A percentile compares a stretch with the other conserved stretches of the same genome.
These are phyloP conservation scores for Coprinopsis strossmayeri DNA, from an alignment of 768 basidiomycete genomes.

Conservation along the genomic window DNA sequence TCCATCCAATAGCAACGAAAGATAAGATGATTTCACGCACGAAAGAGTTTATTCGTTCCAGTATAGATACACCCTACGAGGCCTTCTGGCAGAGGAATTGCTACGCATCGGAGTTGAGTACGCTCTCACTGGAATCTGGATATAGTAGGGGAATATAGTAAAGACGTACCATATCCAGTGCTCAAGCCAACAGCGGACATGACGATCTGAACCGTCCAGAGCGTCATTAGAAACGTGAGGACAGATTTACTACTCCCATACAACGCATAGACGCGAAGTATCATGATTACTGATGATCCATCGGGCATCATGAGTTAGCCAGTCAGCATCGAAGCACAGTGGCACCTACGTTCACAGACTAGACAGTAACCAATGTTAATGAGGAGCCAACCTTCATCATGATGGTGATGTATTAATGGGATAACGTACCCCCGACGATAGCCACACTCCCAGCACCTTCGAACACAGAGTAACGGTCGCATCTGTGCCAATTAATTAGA, in stretches of 20 bases:
- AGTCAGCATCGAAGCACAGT: neutral
- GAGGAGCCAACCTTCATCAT: too few relatives aligned
- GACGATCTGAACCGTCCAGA: constrained; percentile 20
- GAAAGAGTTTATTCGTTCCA: constrained; percentile 17
- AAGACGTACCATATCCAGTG: constrained; percentile 20
- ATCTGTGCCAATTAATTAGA: constrained; percentile 11
- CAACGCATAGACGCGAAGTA: constrained; percentile 25
- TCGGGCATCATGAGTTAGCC: too few relatives aligned
- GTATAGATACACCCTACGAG: constrained; percentile 22
- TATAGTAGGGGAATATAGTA: neutral
- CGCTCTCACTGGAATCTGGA: neutral
- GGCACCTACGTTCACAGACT: too few relatives aligned
- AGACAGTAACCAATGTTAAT: neutral
- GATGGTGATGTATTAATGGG: too few relatives aligned
- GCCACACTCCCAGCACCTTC: constrained; percentile 23
- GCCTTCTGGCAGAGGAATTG: constrained; percentile 18
- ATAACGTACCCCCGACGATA: constrained; percentile 17
- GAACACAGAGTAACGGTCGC: constrained; percentile 20
- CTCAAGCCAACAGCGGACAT: constrained; percentile 19
- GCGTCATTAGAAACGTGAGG: constrained; percentile 14
- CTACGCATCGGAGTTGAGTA: constrained; percentile 8
- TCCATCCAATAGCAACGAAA: neutral
- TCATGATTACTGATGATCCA: constrained; percentile 26
- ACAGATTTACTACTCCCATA: constrained; percentile 17
- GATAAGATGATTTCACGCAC: constrained; percentile 11